Evolutionary conservation across 768 basidiomycete genomes (phyloP).

Genomic region (Termitomyces sp.): DNA sequence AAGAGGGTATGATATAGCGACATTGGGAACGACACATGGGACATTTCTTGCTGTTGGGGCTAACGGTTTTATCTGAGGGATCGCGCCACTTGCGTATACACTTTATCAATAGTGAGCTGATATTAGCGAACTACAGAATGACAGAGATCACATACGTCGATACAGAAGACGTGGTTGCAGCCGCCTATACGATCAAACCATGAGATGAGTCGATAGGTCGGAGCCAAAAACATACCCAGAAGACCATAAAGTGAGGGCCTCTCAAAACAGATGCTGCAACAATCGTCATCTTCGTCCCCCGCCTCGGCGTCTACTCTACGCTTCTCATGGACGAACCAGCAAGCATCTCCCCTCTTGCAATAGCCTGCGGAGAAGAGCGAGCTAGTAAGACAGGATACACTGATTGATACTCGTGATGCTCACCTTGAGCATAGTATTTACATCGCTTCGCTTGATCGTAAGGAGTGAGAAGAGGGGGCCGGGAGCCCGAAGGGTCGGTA

Average conservation of each 20-base stretch:
- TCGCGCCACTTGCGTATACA: conserved; percentile 80
- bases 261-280: conserved; percentile 74
- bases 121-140: background rate
- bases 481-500: conserved; percentile 23
- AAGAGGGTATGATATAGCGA: conserved; percentile 68
- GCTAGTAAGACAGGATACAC: background rate
- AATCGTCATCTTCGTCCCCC: conserved; percentile 37
- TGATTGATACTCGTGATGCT: conserved; percentile 1
- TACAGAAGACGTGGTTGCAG: conserved; percentile 77
- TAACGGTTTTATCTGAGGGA: conserved; percentile 46
- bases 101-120: conserved; percentile 26
- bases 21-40: conserved; percentile 70
- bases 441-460: conserved; percentile 72
- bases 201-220: background rate
- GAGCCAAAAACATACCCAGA: conserved; percentile 37
- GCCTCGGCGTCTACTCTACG: conserved; percentile 4
- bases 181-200: conserved; percentile 36
- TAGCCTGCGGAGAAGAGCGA: conserved; percentile 39
- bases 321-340: conserved; percentile 67
- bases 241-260: conserved; percentile 65
- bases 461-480: conserved; percentile 42
- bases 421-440: conserved; percentile 56
- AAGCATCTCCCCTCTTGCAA: conserved; percentile 62
- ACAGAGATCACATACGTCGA: conserved; percentile 40
- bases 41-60: conserved; percentile 65